Percentiles rank a stretch among this genome's conserved stretches.
These are phyloP conservation scores for Syncephalastrum contaminatum DNA, from an alignment of 371 early-diverging fungal genomes.

Conservation along the genomic window DNA sequence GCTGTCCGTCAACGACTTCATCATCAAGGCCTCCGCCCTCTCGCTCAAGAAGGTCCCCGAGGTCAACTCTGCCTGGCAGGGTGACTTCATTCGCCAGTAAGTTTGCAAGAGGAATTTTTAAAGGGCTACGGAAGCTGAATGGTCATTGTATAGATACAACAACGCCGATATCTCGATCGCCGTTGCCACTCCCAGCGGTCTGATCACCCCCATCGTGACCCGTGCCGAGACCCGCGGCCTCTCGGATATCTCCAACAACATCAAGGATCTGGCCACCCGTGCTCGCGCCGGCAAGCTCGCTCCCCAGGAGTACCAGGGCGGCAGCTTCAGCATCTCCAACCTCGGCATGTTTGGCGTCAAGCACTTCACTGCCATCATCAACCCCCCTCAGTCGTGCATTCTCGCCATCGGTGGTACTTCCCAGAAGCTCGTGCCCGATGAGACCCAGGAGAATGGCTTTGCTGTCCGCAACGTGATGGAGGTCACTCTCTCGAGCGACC, in stretches of 20 bases:
- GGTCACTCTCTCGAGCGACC: conserved; percentile 92
- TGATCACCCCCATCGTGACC: conserved; percentile 95
- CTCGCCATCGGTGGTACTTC: conserved; percentile 89
- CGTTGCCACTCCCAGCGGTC: conserved; percentile 91
- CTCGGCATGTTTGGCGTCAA: conserved; percentile 96
- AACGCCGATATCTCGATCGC: conserved; percentile 94
- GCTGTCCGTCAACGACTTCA: conserved; percentile 97
- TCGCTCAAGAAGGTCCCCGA: conserved; percentile 93
- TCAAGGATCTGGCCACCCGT: conserved; percentile 84
- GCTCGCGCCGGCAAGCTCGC: conserved; percentile 89
- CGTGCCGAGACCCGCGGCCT: conserved; percentile 88
- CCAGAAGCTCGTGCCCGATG: conserved; percentile 83
- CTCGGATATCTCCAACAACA: conserved; percentile 77
- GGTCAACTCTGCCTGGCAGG: conserved; percentile 96
- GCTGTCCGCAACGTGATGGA: conserved; percentile 71
- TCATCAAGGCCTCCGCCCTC: conserved; percentile 93
- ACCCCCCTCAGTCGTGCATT: conserved; percentile 95
- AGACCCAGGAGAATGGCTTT: conserved; percentile 60
- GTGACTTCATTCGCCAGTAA: conserved; percentile 89
- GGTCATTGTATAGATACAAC: conserved; percentile 62
- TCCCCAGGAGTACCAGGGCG: conserved; percentile 96
- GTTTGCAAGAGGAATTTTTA: conserved; percentile 12
- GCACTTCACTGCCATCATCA: conserved; percentile 97
- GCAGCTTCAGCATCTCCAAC: conserved; percentile 97
- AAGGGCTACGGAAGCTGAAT: neutral